Base-by-base conservation (phyloP, 306 rosid species). In the Rosa lucieae region DNA sequence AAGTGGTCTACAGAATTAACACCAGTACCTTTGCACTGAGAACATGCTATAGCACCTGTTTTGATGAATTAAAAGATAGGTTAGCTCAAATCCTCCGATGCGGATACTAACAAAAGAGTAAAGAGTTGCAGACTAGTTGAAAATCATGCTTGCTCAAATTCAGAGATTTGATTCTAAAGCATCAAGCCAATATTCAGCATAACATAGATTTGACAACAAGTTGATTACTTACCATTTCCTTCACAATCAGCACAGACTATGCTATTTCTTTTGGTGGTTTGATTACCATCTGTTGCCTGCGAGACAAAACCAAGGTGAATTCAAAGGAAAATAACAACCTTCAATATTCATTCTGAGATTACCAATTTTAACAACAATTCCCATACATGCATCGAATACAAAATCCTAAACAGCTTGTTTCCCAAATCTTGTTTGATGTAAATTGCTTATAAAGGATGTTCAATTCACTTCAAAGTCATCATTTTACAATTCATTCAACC, bases 1-100 rank as follows among this genome's bases (percentile, higher is more conserved):
- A 89, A 96, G 89, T 93, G 99, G 88, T 96, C 99, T 37, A 72
- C 91, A 48, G 92, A 84, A 80, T 96, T 96, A 44, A 96, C 93
- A 77, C 99, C 99, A 37, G 79, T 49, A 49, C 99, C 98, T 85
- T 93, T 13, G 85, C 99, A 96, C 76, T 96, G 99, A 74, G 81
- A 8, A 70, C 99, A 93, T 42, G 0, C 3, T 51, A 69, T 76
- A 13, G 97, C 96, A 86, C 99, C 99, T 96, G 82, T 49, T 26
- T 80, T 70, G 76, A 70, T 75, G 65, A 72, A 58, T 58, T 44
- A 78, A 48, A 40, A 58, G 23, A 48, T 59, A 35, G 78, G 40
- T 69, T 40, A 85, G 51, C 70, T 70, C 55, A 78, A 75, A 76
- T 62, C 37, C 44, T 67, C 74, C 15, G 42, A 70, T 55, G 48